These are phyloP conservation scores for Hygrophorus russula DNA, from an alignment of 768 basidiomycete species.

Conservation along the genomic window DNA sequence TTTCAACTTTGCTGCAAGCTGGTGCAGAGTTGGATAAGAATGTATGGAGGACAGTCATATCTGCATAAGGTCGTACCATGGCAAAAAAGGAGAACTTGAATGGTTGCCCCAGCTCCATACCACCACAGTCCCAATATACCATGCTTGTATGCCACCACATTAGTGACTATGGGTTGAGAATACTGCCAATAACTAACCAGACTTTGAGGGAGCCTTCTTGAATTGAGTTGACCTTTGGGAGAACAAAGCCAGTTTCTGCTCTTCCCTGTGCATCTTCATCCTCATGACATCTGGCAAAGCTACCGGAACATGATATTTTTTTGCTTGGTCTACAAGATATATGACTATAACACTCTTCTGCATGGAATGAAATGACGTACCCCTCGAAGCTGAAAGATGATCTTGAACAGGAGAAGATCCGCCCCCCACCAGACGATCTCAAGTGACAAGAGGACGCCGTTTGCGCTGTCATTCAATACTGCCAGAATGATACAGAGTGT, in stretches of 20 bases:
- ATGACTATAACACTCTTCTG: slow-evolving; percentile 6
- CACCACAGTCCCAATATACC: slow-evolving; percentile 84
- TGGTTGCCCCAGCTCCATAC: slow-evolving; percentile 85
- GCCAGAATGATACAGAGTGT: too few relatives aligned
- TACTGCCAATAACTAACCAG: too few relatives aligned
- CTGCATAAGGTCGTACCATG: slow-evolving; percentile 29
- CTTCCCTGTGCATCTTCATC: slow-evolving; percentile 52
- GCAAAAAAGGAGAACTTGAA: slow-evolving; percentile 90
- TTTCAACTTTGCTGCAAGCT: slow-evolving; percentile 88
- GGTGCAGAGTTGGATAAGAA: slow-evolving; percentile 5
- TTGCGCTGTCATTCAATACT: too few relatives aligned
- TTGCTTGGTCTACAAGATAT: slow-evolving; percentile 29
- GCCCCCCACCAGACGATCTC: too few relatives aligned
- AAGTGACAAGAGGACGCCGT: too few relatives aligned
- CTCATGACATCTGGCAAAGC: slow-evolving; percentile 41
- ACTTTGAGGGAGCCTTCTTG: too few relatives aligned
- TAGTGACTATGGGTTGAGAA: too few relatives aligned
- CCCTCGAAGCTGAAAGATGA: slow-evolving; percentile 12
- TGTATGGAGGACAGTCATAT: background rate
- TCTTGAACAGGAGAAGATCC: slow-evolving; percentile 26
- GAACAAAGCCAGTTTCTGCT: slow-evolving; percentile 93
- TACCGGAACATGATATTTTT: slow-evolving; percentile 49
- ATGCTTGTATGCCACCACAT: slow-evolving; percentile 77
- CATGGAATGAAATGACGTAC: background rate
- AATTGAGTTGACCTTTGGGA: too few relatives aligned